Conservation (phyloP, 768 basidiomycete species). For the Daedalea quercina region DNA sequence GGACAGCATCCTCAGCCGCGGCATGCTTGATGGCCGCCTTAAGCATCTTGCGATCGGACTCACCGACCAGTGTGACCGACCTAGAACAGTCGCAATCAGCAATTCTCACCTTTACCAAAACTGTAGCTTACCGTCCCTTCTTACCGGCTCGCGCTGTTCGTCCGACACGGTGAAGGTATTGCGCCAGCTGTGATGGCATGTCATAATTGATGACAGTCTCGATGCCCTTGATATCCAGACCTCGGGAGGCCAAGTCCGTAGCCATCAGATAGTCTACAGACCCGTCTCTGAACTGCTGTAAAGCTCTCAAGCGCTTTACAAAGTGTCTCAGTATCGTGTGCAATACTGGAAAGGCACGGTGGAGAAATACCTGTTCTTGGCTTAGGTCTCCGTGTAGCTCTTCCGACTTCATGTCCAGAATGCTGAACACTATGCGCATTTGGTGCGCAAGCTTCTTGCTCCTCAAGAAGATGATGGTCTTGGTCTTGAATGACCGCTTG, state of each 20-base stretch:
- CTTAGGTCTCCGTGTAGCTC: conserved; percentile 94
- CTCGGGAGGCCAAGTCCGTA: conserved; percentile 91
- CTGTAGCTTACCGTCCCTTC: conserved; percentile 69
- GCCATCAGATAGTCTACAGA: conserved; percentile 90
- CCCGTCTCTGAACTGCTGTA: conserved; percentile 85
- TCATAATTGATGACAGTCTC: conserved; percentile 99
- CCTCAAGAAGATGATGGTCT: conserved; percentile 88
- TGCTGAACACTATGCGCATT: conserved; percentile 86
- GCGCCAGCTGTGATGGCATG: conserved; percentile 89
- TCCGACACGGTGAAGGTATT: conserved; percentile 96
- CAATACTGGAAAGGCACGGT: neutral
- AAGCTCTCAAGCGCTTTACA: conserved; percentile 71
- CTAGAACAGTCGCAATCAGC: conserved; percentile 32
- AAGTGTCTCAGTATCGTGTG: too few relatives aligned
- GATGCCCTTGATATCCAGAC: conserved; percentile 95
- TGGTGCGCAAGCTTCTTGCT: conserved; percentile 98
- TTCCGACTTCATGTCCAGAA: conserved; percentile 83
- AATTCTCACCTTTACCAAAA: neutral
- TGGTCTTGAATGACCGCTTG: conserved; percentile 77
- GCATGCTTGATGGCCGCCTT: conserved; percentile 93
- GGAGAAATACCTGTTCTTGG: conserved; percentile 76
- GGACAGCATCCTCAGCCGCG: conserved; percentile 67
- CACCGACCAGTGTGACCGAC: conserved; percentile 92
- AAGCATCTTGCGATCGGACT: conserved; percentile 92
- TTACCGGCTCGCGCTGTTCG: conserved; percentile 93